A percentile compares a stretch with the other conserved stretches of the same genome.
These are phyloP conservation scores for Ramularia endophylla DNA, from an alignment of 2,329 filamentous ascomycete species.

Conservation along the genomic window DNA sequence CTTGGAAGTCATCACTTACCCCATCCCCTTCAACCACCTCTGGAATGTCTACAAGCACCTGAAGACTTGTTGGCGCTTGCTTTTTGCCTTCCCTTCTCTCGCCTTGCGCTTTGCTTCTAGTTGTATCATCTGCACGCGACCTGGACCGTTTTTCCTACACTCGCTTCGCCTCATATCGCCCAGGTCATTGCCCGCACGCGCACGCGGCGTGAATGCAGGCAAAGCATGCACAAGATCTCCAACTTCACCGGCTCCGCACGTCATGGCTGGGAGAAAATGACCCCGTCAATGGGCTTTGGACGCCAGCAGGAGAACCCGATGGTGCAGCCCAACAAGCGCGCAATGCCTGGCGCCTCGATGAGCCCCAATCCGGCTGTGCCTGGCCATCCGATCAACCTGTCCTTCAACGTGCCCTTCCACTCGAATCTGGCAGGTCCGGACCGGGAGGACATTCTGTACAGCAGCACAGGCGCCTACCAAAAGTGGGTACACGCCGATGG, in stretches of 20 bases:
- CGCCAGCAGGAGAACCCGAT: conserved; percentile 16
- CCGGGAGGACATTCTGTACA: conserved; percentile 89
- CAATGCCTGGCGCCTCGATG: conserved; percentile 42
- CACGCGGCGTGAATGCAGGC: conserved; percentile 14
- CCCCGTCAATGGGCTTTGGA: conserved; percentile 54
- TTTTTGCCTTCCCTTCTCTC: conserved; percentile 10
- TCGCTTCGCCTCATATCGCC: conserved; percentile 10
- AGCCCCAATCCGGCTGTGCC: conserved; percentile 56
- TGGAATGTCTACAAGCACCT: conserved; percentile 19
- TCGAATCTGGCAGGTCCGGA: conserved; percentile 89
- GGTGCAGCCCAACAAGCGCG: conserved; percentile 41
- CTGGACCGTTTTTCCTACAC: conserved; percentile 6
- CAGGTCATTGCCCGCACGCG: conserved; percentile 1
- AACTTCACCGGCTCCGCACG: conserved; percentile 61
- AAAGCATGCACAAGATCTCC: conserved; percentile 60
- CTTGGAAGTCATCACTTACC: no score
- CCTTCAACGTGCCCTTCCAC: conserved; percentile 95
- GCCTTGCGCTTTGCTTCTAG: conserved; percentile 8
- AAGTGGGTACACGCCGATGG: conserved; percentile 92
- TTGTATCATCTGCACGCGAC: conserved; percentile 5
- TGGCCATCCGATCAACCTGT: conserved; percentile 79
- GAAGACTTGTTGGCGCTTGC: conserved; percentile 16
- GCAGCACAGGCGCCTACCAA: conserved; percentile 77
- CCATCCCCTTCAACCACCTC: conserved; percentile 6
- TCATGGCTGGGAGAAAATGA: conserved; percentile 64